These are phyloP conservation scores for Phellinidium pouzarii DNA, from an alignment of 1,284 basidiomycete species.

Conservation along the genomic window DNA sequence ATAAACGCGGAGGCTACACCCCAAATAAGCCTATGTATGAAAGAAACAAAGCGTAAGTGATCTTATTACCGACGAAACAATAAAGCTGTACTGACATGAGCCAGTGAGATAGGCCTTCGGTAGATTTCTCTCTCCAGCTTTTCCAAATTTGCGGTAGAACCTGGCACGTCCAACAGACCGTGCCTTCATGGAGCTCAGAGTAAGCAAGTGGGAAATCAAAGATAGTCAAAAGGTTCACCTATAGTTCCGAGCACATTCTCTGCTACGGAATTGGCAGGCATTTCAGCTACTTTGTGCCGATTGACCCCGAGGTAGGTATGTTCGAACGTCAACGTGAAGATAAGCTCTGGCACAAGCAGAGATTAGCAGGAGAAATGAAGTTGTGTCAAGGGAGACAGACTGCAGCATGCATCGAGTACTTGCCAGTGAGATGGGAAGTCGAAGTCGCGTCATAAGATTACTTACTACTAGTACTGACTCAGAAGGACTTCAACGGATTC, in stretches of 20 bases:
- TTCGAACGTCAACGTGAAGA: too few relatives aligned
- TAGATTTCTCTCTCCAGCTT: constrained; percentile 65
- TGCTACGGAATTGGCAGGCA: constrained; percentile 36
- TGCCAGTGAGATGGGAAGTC: too few relatives aligned
- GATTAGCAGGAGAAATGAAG: too few relatives aligned
- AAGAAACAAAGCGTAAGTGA: not conserved
- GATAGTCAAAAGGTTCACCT: constrained; percentile 30
- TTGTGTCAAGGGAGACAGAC: too few relatives aligned
- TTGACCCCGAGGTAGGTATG: too few relatives aligned
- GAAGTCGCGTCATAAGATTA: too few relatives aligned
- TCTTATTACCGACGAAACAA: not conserved
- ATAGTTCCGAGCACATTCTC: constrained; percentile 59
- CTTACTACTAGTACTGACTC: too few relatives aligned
- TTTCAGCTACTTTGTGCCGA: constrained; percentile 21
- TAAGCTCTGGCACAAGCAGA: too few relatives aligned
- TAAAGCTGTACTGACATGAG: constrained; percentile 44
- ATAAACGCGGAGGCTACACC: constrained; percentile 54
- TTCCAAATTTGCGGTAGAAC: constrained; percentile 75
- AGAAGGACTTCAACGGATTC: too few relatives aligned
- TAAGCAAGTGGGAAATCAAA: not conserved
- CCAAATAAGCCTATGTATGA: constrained; percentile 52
- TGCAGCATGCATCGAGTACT: too few relatives aligned
- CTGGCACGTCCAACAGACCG: constrained; percentile 64
- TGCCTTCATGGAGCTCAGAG: constrained; percentile 33
- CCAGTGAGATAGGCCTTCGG: constrained; percentile 63